These are phyloP conservation scores for Brassica cretica DNA, from an alignment of 345 rosid genomes.

Conservation along the genomic window DNA sequence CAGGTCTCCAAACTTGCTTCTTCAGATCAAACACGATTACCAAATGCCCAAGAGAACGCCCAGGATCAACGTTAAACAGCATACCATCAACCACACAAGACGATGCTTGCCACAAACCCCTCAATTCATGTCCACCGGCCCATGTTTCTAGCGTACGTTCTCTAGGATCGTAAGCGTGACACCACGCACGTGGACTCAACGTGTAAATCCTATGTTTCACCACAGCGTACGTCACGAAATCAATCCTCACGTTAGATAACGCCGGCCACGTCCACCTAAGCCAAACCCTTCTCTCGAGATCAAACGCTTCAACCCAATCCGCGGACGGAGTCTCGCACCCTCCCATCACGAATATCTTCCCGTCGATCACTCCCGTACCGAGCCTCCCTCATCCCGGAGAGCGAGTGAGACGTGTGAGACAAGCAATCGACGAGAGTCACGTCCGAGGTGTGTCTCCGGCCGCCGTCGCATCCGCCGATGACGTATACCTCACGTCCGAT, in stretches of 20 bases:
- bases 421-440: not conserved
- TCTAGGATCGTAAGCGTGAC: not conserved
- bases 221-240: not conserved
- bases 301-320: not conserved
- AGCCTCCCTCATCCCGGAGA: not conserved
- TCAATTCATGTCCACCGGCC: not conserved
- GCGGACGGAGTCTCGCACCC: not conserved
- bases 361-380: not conserved
- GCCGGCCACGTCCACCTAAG: not conserved
- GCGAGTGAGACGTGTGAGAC: not conserved
- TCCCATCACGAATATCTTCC: slow-evolving; percentile 17
- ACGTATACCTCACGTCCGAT: slow-evolving; percentile 1
- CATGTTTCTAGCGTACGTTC: not conserved
- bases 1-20: too few species aligned
- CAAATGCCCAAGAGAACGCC: not conserved
- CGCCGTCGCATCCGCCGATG: not conserved
- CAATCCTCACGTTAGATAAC: not conserved
- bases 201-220: not conserved
- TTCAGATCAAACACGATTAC: too few species aligned
- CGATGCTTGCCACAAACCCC: not conserved
- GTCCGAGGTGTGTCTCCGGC: rapidly evolving
- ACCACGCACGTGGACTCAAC: not conserved
- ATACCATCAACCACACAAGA: not conserved
- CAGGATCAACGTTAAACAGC: not conserved
- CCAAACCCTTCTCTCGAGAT: not conserved